A percentile compares a stretch with the other conserved stretches of the same genome.
phyloP scores from a whole-genome alignment of 2,329 filamentous ascomycete genomes.

The Ophiosphaerella narmari region DNA sequence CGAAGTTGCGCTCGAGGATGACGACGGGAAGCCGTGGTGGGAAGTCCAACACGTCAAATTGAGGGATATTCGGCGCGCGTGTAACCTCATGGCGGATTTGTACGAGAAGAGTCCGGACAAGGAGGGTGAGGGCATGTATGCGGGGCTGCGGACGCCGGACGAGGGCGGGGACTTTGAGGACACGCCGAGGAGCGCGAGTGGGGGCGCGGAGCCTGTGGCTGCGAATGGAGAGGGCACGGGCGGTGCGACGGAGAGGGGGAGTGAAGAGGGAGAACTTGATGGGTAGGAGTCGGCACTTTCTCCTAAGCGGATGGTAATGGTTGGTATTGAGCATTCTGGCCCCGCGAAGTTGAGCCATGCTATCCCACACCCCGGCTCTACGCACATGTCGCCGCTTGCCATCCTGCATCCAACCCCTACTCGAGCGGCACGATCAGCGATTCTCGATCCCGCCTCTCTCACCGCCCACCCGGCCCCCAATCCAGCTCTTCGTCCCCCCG shows the following conservation, averaged over 20 bases:
- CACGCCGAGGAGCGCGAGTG: constrained; percentile 31
- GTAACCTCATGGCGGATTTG: constrained; percentile 71
- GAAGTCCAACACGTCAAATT: constrained; percentile 73
- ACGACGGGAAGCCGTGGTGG: constrained; percentile 85
- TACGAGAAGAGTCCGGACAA: constrained; percentile 50
- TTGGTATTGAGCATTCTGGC: too few relatives aligned
- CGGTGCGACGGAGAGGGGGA: constrained; percentile 35
- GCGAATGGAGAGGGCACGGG: constrained; percentile 25
- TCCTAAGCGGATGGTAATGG: too few relatives aligned
- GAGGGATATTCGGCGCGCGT: constrained; percentile 71
- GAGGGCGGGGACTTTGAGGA: constrained; percentile 42
- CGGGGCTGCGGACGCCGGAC: constrained; percentile 48
- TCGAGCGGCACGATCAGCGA: too few relatives aligned
- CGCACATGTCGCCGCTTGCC: too few relatives aligned
- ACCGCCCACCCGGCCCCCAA: too few relatives aligned
- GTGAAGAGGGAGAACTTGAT: constrained; percentile 55
- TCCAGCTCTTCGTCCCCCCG: too few relatives aligned
- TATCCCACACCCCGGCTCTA: too few relatives aligned
- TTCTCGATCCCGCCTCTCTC: too few relatives aligned
- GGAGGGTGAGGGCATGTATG: constrained; percentile 54
- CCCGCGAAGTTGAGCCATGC: too few relatives aligned
- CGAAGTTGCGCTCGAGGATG: constrained; percentile 71
- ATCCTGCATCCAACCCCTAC: too few relatives aligned
- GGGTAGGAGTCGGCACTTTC: constrained; percentile 35
- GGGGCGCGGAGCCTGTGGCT: background rate